Conservation (phyloP, 495 filamentous ascomycete species). For the Hyaloscypha finlandica region DNA sequence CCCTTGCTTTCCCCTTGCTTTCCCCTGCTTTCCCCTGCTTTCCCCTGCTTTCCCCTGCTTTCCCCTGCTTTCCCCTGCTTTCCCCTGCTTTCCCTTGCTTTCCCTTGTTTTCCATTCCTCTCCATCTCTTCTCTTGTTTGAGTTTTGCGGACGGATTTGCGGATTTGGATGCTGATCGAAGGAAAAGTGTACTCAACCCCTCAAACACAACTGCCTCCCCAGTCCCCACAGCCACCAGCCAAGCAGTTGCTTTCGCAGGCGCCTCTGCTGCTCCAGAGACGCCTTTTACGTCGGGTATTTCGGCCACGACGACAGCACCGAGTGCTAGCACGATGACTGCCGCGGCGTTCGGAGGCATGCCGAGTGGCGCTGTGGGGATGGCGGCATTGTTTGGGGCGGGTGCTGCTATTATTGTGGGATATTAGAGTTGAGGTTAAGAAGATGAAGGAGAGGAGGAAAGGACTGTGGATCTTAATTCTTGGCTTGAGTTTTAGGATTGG, state of each 20-base stretch:
- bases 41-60: neutral
- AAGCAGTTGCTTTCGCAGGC: slow-evolving; percentile 51
- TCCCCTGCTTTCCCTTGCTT: neutral
- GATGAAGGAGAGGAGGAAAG: no score
- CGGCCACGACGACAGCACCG: slow-evolving; percentile 38
- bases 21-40: no score
- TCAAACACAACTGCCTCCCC: slow-evolving; percentile 50
- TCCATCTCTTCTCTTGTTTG: no score
- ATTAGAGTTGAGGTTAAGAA: neutral
- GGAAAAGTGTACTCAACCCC: slow-evolving; percentile 61
- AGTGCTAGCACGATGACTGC: slow-evolving; percentile 37
- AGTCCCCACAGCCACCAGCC: slow-evolving; percentile 43
- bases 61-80: neutral
- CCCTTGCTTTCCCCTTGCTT: slow-evolving; percentile 32
- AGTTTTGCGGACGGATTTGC: no score
- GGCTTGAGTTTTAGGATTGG: no score
- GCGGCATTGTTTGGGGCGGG: slow-evolving; percentile 39
- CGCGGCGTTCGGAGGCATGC: slow-evolving; percentile 32
- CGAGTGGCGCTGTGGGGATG: slow-evolving; percentile 36
- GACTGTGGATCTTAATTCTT: no score
- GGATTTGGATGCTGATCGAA: neutral
- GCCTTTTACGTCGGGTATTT: slow-evolving; percentile 48
- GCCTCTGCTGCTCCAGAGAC: slow-evolving; percentile 45
- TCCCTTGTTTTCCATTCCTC: neutral
- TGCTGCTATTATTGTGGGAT: slow-evolving; percentile 32